Evolutionary conservation across 768 basidiomycete genomes (phyloP).

Genomic region (Auriculariales sp.): DNA sequence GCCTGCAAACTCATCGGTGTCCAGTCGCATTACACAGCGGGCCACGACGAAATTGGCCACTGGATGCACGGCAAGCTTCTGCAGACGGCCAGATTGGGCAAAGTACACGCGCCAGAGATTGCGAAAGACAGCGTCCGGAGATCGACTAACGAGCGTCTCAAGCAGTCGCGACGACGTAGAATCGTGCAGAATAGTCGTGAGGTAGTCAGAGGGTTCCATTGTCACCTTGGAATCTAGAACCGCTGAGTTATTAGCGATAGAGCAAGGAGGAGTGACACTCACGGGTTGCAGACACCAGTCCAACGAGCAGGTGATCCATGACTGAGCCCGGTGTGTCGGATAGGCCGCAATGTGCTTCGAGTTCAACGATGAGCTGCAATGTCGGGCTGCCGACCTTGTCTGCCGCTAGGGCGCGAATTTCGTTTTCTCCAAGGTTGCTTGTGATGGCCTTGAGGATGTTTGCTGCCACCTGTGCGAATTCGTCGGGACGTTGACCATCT

Average conservation of each 20-base stretch:
- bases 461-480: conserved; percentile 31
- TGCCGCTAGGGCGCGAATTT: conserved; percentile 61
- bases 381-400: conserved; percentile 66
- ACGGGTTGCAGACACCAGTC: conserved; percentile 56
- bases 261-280: conserved; percentile 15
- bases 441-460: conserved; percentile 37
- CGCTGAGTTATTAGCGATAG: conserved; percentile 11
- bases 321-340: conserved; percentile 50
- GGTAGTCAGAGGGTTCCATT: conserved; percentile 55
- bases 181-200: conserved; percentile 71
- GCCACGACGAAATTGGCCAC: conserved; percentile 91
- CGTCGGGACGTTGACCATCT: conserved; percentile 22
- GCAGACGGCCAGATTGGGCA: conserved; percentile 46
- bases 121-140: conserved; percentile 45
- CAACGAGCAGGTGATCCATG: conserved; percentile 68
- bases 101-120: conserved; percentile 72
- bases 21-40: conserved; percentile 51
- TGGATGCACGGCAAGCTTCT: conserved; percentile 66
- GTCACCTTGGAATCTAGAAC: conserved; percentile 22
- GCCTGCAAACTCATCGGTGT: conserved; percentile 36
- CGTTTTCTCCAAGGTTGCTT: conserved; percentile 45
- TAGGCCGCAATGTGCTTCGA: conserved; percentile 57
- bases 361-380: conserved; percentile 67
- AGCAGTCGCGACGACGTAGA: conserved; percentile 80
- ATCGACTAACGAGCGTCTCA: conserved; percentile 59